A percentile compares a stretch with the other conserved stretches of the same genome.
Evolutionary conservation across 768 basidiomycete genomes (phyloP).

Genomic region (Calvatia gigantea): DNA sequence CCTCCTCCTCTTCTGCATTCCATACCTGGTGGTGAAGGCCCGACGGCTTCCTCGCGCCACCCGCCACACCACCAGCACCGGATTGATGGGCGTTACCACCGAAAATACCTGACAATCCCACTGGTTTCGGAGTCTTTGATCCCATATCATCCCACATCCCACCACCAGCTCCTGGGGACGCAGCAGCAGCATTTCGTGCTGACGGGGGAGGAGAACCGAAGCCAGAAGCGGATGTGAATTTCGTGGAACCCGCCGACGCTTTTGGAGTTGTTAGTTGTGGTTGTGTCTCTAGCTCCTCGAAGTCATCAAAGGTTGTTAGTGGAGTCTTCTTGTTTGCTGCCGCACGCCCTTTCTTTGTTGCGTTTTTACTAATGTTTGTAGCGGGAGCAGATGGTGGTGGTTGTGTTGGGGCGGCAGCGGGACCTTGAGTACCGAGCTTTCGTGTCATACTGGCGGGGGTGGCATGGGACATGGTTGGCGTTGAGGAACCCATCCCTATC

Average conservation of each 20-base stretch:
- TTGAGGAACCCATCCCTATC: background rate
- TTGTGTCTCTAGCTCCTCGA: background rate
- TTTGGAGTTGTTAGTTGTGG: background rate
- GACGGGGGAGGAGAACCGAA: constrained; percentile 5
- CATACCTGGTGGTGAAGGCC: constrained; percentile 5
- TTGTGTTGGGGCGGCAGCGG: background rate
- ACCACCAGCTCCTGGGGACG: too few species aligned
- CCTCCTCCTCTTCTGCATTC: constrained; percentile 7
- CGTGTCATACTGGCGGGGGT: background rate
- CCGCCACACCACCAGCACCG: background rate
- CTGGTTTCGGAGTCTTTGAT: constrained; percentile 4
- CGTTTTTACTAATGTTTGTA: background rate
- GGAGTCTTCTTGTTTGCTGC: constrained; percentile 4
- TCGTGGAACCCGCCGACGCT: background rate
- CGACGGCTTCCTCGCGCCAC: constrained; percentile 4
- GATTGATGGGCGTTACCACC: background rate
- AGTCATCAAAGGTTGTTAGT: background rate
- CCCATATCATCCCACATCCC: constrained; percentile 11
- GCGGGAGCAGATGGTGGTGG: background rate
- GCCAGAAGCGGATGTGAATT: constrained; percentile 1
- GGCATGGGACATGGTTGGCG: background rate
- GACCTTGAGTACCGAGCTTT: background rate
- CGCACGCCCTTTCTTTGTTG: constrained; percentile 1
- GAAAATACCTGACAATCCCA: background rate
- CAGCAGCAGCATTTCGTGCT: background rate